Evolutionary conservation across 2,329 filamentous ascomycete species (phyloP).

Genomic region (Xylaria sp.): DNA sequence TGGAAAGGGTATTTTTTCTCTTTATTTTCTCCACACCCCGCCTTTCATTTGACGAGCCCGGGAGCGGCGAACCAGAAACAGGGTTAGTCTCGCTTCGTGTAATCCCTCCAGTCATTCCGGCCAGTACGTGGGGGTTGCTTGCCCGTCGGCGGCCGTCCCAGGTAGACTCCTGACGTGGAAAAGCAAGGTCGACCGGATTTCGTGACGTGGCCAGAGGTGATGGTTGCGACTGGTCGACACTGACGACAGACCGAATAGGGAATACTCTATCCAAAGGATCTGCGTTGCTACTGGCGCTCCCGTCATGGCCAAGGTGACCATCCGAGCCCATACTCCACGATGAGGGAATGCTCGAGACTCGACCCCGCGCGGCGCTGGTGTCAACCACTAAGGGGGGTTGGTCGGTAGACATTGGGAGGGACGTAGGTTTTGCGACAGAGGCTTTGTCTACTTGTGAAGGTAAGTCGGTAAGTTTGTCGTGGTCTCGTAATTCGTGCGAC

Average conservation of each 20-base stretch:
- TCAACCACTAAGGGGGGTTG: slow-evolving; percentile 1
- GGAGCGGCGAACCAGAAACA: slow-evolving; percentile 9
- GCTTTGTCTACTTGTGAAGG: slow-evolving; percentile 5
- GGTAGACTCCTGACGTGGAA: slow-evolving; percentile 34
- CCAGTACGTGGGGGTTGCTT: slow-evolving; percentile 36
- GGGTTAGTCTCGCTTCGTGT: slow-evolving; percentile 24
- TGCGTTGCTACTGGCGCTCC: slow-evolving; percentile 34
- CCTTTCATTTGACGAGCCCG: slow-evolving; percentile 18
- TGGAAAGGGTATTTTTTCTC: slow-evolving; percentile 21
- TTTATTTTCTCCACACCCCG: slow-evolving; percentile 2
- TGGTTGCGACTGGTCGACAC: slow-evolving; percentile 58
- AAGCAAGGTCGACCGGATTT: slow-evolving; percentile 45
- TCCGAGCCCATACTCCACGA: slow-evolving; percentile 49
- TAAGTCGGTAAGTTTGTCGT: slow-evolving; percentile 3
- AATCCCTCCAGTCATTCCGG: slow-evolving; percentile 17
- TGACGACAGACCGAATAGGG: slow-evolving; percentile 79
- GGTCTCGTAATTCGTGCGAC: background rate
- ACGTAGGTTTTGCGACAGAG: slow-evolving; percentile 3
- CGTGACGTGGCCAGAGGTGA: slow-evolving; percentile 34
- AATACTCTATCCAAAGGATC: slow-evolving; percentile 66
- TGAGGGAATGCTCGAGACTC: slow-evolving; percentile 35
- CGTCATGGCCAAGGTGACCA: slow-evolving; percentile 40
- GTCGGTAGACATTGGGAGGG: slow-evolving; percentile 2
- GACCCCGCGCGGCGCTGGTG: slow-evolving; percentile 4
- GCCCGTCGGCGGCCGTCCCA: slow-evolving; percentile 39